Base-by-base conservation (phyloP, 768 basidiomycete species). In the Chalciporus chontae region DNA sequence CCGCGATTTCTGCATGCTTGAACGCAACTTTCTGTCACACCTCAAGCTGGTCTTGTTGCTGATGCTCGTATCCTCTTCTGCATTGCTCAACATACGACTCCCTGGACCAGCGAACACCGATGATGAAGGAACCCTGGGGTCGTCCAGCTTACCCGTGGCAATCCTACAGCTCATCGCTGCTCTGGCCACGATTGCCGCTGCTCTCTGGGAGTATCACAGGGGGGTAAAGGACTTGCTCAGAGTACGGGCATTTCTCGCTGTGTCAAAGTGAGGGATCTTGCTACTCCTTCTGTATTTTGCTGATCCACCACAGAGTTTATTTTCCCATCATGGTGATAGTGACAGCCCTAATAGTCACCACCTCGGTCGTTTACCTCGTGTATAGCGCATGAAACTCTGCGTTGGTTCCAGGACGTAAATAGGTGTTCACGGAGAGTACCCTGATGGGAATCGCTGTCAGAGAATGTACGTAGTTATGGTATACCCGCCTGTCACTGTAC, bases 1-100 rank as follows among this genome's bases (percentile, higher is more conserved):
- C n/a, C 74, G 86, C 59, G 87, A 90, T 62, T 87, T 80, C 53
- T 84, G 79, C 66, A 87, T 89, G 85, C 75, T 90, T 13, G 87
- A 89, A 65, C 76, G 87, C 45, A 89, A 90, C 57, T 70, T 87
- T 43, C 71, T 90, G 27, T 77, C 85, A 0, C 83, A 90, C 60
- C 52, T 85, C 47, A 85, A 81, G 58, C 74, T 89, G 23, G 83
- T 79, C 5, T 69, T 87, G 9, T 68, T 90, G 19, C 71, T 90
- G 24, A 77, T 78, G 8, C 70, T 89, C 1, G 66, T 87, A 3
- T 80, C 81, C 2, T 78, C 82, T 24, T 85, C 86, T 8, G 69
- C 84, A 45, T 68, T 90, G 13, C 75, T 89, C 8, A 75, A 74
- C 23, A 75, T 77, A 18, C 82, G 84, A 11, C 73, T 90, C 6